Evolutionary conservation across 106 monocot species (phyloP).

Genomic region (Dendrobium nobile): DNA sequence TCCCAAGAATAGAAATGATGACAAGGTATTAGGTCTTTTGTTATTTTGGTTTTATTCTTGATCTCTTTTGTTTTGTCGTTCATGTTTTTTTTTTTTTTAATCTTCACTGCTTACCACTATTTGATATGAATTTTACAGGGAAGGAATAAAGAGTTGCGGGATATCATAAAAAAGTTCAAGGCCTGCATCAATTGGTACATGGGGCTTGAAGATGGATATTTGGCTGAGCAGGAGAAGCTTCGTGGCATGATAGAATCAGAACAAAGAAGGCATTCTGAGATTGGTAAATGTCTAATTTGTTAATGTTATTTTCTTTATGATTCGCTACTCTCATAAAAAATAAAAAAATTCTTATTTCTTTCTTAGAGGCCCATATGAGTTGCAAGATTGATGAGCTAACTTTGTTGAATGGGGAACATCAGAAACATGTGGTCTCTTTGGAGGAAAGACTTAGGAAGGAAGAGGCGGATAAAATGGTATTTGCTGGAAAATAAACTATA

Average conservation of each 20-base stretch:
- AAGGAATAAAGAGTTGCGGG: conserved; percentile 56
- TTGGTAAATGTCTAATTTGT: conserved; percentile 23
- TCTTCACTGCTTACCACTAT: background rate
- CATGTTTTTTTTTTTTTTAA: background rate
- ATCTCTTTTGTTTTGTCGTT: conserved; percentile 1
- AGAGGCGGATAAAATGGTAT: conserved; percentile 19
- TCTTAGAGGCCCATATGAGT: conserved; percentile 12
- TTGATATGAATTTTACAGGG: conserved; percentile 30
- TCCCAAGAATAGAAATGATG: conserved; percentile 48
- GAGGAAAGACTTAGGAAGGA: conserved; percentile 16
- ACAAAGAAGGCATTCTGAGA: conserved; percentile 37
- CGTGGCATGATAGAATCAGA: conserved; percentile 23
- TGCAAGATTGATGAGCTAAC: conserved; percentile 10
- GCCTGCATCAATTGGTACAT: conserved; percentile 60
- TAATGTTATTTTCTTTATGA: background rate
- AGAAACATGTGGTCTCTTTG: background rate
- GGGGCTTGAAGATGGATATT: conserved; percentile 53
- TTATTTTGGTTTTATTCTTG: background rate
- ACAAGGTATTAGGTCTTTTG: conserved; percentile 24
- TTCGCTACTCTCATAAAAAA: background rate
- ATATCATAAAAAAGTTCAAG: conserved; percentile 79
- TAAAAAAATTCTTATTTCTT: background rate
- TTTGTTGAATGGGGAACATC: conserved; percentile 11
- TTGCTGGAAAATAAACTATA: background rate
- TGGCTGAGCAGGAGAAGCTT: conserved; percentile 43